phyloP scores from a whole-genome alignment of 495 filamentous ascomycete genomes.

The Clohesyomyces aquaticus region DNA sequence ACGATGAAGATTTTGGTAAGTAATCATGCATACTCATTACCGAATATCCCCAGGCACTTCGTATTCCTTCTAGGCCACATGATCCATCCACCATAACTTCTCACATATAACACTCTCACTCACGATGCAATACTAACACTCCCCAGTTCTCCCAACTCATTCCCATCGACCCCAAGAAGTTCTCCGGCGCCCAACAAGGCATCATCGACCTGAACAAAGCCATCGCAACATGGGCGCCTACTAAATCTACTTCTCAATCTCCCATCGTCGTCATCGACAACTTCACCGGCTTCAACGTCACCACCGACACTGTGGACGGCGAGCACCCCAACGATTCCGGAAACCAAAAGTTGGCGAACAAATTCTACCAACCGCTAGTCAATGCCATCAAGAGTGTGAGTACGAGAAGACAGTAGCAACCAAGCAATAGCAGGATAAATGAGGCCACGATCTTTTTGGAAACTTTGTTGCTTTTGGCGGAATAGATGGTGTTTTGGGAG shows the following conservation, averaged over 20 bases:
- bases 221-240: conserved; percentile 22
- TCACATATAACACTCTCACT: too few relatives aligned
- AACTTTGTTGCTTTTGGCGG: neutral
- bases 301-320: conserved; percentile 29
- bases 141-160: conserved; percentile 28
- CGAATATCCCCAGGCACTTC: too few relatives aligned
- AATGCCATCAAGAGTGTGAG: conserved; percentile 29
- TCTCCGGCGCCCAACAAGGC: neutral
- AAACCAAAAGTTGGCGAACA: conserved; percentile 20
- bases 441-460: neutral
- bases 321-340: conserved; percentile 33
- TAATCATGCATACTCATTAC: too few relatives aligned
- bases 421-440: too few relatives aligned
- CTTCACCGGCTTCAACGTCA: conserved; percentile 21
- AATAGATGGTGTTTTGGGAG: too few relatives aligned
- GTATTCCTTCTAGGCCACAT: too few relatives aligned
- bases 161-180: conserved; percentile 13
- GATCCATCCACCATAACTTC: too few relatives aligned
- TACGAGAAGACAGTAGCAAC: neutral
- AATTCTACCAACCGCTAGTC: conserved; percentile 14
- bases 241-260: conserved; percentile 3
- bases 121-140: conserved; percentile 1
- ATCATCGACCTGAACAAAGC: conserved; percentile 30
- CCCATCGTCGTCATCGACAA: conserved; percentile 30
- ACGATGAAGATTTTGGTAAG: conserved; percentile 30